These are phyloP conservation scores for Carnegiea gigantea DNA, from an alignment of 179 eudicot species.

Conservation along the genomic window DNA sequence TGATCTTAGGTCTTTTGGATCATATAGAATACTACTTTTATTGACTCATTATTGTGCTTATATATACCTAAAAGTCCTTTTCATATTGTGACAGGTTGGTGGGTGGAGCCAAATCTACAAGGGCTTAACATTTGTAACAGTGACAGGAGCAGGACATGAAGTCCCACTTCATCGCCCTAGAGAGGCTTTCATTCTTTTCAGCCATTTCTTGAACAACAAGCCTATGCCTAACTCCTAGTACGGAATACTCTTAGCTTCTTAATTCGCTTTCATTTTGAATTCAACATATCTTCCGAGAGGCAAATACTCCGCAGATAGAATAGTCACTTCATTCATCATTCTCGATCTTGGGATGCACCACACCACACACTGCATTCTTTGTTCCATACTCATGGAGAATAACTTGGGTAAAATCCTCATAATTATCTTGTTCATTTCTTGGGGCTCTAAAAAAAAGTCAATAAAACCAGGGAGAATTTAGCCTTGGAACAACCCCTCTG, in stretches of 20 bases:
- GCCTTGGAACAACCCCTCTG: constrained; percentile 1
- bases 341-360: too few species aligned
- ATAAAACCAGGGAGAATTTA: not conserved
- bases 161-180: constrained; percentile 93
- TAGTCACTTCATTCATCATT: not conserved
- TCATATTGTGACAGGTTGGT: constrained; percentile 55
- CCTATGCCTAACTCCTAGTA: constrained; percentile 46
- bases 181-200: constrained; percentile 75
- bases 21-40: too few species aligned
- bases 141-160: constrained; percentile 89
- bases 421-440: constrained; percentile 19
- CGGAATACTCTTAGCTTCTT: too few species aligned
- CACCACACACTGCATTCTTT: too few species aligned
- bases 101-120: constrained; percentile 95
- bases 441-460: not conserved
- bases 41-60: too few species aligned
- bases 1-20: too few species aligned
- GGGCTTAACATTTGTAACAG: constrained; percentile 82
- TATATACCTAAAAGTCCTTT: not conserved
- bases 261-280: not conserved
- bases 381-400: too few species aligned
- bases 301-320: too few species aligned
- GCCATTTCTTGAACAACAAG: constrained; percentile 62
- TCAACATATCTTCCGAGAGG: not conserved
- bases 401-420: too few species aligned